Evolutionary conservation across 2,329 filamentous ascomycete species (phyloP), one percentile per base, ranked within the genome.

Genomic region (Aureobasidium sp.): DNA sequence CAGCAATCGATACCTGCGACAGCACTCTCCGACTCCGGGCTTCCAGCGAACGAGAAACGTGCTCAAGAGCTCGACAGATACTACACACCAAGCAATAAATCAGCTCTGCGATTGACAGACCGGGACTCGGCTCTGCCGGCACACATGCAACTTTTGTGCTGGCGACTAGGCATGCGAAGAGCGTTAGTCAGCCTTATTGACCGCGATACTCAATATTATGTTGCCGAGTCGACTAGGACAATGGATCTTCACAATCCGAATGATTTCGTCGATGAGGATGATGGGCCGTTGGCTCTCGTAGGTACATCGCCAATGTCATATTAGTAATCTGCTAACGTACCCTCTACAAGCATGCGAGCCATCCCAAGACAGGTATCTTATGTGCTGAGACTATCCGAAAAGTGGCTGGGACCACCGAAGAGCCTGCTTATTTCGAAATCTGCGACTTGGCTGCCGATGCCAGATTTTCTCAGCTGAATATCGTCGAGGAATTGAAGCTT

Each of bases 311-410:
- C 25, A 13, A 50, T 36, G 20, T 20, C 4, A n/a, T 45, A 1
- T 31, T 15, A 8, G 31, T 18, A 48, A 7, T 18, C 10, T 40
- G 27, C 43, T 65, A 31, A 65, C 31, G 31, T 50, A 10, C n/a
- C 16, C 7, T 20, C 0, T n/a, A 13, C 55, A 38, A 65, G 64
- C 23, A 67, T 64, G 87, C 87, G 70, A 85, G 86, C 66, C 84
- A 85, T n/a, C 85, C 84, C 25, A 88, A 90, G 0, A 89, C 88
- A 1, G 86, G 91, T 56, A 82, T 84, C 36, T 88, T 87, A 3
- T 84, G 84, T 0, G 85, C 83, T 47, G 82, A 85, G 54, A 84
- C 86, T 68, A 82, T 83, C 65, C 85, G 68, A 64, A n/a, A 71
- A 67, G 33, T 61, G 60, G 25, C 72, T 43, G 43, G 66, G 16